phyloP scores from a whole-genome alignment of 495 filamentous ascomycete species.

The Neurospora sp. region DNA sequence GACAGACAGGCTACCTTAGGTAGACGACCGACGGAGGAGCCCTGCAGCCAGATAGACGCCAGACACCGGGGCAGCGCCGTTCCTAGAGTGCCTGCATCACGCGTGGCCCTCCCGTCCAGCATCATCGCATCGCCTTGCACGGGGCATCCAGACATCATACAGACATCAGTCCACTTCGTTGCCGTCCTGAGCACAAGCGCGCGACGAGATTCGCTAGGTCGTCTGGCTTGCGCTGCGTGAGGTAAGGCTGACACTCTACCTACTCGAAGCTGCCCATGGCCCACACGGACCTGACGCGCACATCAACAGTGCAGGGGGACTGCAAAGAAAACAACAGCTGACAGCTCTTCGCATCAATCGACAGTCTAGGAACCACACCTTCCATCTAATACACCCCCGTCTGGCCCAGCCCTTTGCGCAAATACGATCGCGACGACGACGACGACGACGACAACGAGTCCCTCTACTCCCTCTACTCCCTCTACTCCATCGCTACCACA shows the following conservation, averaged over 20 bases:
- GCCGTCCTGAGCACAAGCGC: slow-evolving; percentile 31
- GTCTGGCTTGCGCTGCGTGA: slow-evolving; percentile 68
- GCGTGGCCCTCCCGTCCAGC: not conserved
- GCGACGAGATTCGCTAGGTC: slow-evolving; percentile 45
- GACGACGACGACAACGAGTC: slow-evolving; percentile 37
- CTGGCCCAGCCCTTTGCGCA: slow-evolving; percentile 24
- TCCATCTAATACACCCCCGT: not conserved
- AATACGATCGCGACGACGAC: slow-evolving; percentile 23
- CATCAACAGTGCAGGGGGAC: slow-evolving; percentile 3
- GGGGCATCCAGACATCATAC: slow-evolving; percentile 1
- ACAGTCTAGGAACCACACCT: slow-evolving; percentile 47
- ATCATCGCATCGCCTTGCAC: slow-evolving; percentile 6
- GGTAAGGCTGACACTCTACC: slow-evolving; percentile 28
- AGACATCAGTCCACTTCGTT: slow-evolving; percentile 6
- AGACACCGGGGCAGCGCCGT: not conserved
- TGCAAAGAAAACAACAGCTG: slow-evolving; percentile 6
- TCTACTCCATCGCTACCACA: slow-evolving; percentile 49
- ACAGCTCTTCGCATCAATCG: slow-evolving; percentile 7
- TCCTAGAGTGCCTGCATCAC: not conserved
- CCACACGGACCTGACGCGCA: not conserved
- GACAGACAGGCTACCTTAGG: not conserved
- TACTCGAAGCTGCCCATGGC: not conserved
- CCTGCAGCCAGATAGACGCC: not conserved
- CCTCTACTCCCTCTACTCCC: slow-evolving; percentile 27
- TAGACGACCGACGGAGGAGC: not conserved